Conservation (phyloP, 306 rosid genomes). For the Fragaria iinumae region DNA sequence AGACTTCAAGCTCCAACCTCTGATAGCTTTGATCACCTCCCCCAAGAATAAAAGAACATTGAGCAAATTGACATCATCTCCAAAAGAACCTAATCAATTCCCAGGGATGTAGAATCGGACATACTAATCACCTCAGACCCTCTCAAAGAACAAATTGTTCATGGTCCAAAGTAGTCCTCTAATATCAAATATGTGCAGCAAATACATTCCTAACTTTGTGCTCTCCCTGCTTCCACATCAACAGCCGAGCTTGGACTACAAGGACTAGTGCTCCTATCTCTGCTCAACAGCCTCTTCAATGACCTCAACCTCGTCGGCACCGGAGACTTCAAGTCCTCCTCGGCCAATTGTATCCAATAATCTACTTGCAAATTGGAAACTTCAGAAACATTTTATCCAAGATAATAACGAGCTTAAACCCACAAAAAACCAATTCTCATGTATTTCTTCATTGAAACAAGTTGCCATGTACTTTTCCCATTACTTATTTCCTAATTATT, state of each 20-base stretch:
- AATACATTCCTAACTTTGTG: slow-evolving; percentile 33
- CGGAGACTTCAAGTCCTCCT: slow-evolving; percentile 78
- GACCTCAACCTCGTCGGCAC: slow-evolving; percentile 64
- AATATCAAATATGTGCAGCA: slow-evolving; percentile 20
- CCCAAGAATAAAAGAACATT: slow-evolving; percentile 29
- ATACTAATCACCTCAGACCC: slow-evolving; percentile 18
- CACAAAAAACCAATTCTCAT: neutral
- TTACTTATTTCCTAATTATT: neutral
- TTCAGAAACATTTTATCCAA: too few relatives aligned
- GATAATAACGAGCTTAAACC: neutral
- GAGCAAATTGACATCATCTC: slow-evolving; percentile 28
- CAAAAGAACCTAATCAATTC: slow-evolving; percentile 24
- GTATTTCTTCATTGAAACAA: neutral
- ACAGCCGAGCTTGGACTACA: slow-evolving; percentile 51
- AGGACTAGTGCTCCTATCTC: slow-evolving; percentile 66
- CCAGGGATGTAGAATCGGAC: slow-evolving; percentile 27
- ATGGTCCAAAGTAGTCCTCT: slow-evolving; percentile 8
- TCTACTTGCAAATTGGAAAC: too few relatives aligned
- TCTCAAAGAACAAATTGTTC: slow-evolving; percentile 20
- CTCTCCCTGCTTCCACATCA: slow-evolving; percentile 59
- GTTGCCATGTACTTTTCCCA: too few relatives aligned
- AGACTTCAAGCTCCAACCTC: slow-evolving; percentile 19
- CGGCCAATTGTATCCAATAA: slow-evolving; percentile 12
- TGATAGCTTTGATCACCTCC: neutral
- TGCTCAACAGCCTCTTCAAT: slow-evolving; percentile 78